phyloP scores from a whole-genome alignment of 306 rosid genomes.

The Potentilla sterilis region DNA sequence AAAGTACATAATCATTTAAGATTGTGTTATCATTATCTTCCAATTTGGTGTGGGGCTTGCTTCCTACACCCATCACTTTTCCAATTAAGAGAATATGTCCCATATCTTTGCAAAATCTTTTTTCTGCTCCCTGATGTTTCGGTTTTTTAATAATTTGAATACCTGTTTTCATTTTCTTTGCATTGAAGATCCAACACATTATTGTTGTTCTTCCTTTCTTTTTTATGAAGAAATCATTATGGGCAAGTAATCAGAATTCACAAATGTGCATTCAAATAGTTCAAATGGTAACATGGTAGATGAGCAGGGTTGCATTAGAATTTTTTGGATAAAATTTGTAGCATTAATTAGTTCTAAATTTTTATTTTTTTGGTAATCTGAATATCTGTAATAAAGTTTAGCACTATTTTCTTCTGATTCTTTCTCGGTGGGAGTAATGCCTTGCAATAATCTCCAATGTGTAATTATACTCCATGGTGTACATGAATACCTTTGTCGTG shows the following conservation, averaged over 20 bases:
- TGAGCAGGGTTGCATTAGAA: background rate
- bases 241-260: background rate
- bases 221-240: background rate
- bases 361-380: background rate
- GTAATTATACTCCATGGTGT: background rate
- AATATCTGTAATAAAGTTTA: background rate
- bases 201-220: background rate
- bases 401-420: background rate
- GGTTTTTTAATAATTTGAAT: background rate
- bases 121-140: background rate
- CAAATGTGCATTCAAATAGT: background rate
- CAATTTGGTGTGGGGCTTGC: conserved; percentile 6
- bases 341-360: too few relatives aligned
- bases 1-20: conserved; percentile 24
- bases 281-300: background rate
- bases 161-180: background rate
- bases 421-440: background rate
- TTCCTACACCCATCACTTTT: conserved; percentile 17
- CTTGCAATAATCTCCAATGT: background rate
- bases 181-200: background rate
- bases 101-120: background rate
- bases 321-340: background rate
- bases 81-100: conserved; percentile 2
- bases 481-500: background rate
- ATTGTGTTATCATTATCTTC: conserved; percentile 19